These are phyloP conservation scores for Lipomyces japonicus DNA, from an alignment of 805 yeast species.

Conservation along the genomic window DNA sequence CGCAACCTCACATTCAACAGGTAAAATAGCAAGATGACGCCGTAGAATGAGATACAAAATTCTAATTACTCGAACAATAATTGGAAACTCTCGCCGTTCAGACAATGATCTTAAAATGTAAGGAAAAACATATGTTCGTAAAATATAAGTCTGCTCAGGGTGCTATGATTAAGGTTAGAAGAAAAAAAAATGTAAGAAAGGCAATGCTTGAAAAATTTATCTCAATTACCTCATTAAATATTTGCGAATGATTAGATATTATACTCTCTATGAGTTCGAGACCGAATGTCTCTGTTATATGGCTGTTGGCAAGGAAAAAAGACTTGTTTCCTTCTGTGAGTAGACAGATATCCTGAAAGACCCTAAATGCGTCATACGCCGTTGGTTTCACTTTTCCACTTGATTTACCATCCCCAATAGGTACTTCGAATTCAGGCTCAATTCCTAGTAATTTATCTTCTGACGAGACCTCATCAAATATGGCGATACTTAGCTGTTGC, in stretches of 20 bases:
- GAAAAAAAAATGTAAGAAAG: slow-evolving; percentile 2
- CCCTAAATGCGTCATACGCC: slow-evolving; percentile 65
- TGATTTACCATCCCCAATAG: slow-evolving; percentile 30
- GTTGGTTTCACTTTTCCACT: slow-evolving; percentile 35
- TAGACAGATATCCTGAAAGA: slow-evolving; percentile 70
- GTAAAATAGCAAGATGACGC: slow-evolving; percentile 58
- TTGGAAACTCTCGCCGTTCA: slow-evolving; percentile 57
- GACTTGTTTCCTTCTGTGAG: slow-evolving; percentile 59
- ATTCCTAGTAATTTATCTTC: slow-evolving; percentile 8
- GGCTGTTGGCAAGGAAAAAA: slow-evolving; percentile 48
- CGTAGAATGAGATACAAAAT: slow-evolving; percentile 59
- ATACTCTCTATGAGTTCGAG: slow-evolving; percentile 82
- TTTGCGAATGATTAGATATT: slow-evolving; percentile 54
- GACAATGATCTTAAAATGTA: slow-evolving; percentile 65
- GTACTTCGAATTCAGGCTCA: slow-evolving; percentile 26
- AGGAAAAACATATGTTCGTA: slow-evolving; percentile 71
- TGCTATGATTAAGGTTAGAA: slow-evolving; percentile 37
- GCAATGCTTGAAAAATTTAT: not conserved
- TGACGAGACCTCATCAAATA: slow-evolving; percentile 60
- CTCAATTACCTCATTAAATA: slow-evolving; percentile 43
- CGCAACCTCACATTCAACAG: slow-evolving; percentile 77
- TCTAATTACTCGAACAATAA: slow-evolving; percentile 71
- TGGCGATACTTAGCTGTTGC: slow-evolving; percentile 73
- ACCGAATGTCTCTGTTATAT: slow-evolving; percentile 61
- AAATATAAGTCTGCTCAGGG: slow-evolving; percentile 59